Evolutionary conservation across 306 rosid genomes (phyloP).

Genomic region (Senna siamea): DNA sequence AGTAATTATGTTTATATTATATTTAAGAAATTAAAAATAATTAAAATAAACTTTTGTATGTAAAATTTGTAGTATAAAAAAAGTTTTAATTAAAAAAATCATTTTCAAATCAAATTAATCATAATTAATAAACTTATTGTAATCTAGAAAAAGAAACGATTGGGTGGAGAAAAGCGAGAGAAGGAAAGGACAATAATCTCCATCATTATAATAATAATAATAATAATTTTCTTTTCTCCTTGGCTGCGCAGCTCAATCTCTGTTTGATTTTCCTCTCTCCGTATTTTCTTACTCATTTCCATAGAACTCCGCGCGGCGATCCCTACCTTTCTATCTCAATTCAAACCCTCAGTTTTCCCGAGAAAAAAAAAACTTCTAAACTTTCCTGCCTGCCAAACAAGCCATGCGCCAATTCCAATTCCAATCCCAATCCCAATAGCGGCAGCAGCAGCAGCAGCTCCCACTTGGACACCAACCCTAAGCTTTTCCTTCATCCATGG

Average conservation of each 20-base stretch:
- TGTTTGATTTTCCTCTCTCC: neutral
- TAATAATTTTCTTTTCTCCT: no score
- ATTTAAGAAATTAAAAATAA: no score
- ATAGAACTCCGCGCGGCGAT: neutral
- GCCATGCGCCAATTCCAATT: conserved; percentile 1
- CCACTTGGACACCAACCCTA: conserved; percentile 15
- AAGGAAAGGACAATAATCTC: neutral
- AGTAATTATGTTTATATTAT: no score
- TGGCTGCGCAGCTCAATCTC: conserved; percentile 7
- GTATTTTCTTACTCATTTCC: neutral
- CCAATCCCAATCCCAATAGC: neutral
- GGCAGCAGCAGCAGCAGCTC: conserved; percentile 11
- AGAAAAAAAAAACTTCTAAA: neutral
- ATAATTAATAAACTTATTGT: no score
- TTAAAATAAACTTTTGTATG: no score
- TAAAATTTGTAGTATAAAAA: no score
- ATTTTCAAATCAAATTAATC: no score
- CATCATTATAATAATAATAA: neutral
- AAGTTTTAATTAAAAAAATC: no score
- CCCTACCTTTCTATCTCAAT: neutral
- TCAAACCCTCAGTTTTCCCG: conserved; percentile 21
- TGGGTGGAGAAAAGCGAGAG: neutral
- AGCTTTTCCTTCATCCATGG: conserved; percentile 23
- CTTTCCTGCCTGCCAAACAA: conserved; percentile 29
- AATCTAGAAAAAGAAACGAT: no score